Percentiles rank a stretch among this genome's conserved stretches.
phyloP scores from a whole-genome alignment of 148 eudicot species.

The Euryodendron excelsum region DNA sequence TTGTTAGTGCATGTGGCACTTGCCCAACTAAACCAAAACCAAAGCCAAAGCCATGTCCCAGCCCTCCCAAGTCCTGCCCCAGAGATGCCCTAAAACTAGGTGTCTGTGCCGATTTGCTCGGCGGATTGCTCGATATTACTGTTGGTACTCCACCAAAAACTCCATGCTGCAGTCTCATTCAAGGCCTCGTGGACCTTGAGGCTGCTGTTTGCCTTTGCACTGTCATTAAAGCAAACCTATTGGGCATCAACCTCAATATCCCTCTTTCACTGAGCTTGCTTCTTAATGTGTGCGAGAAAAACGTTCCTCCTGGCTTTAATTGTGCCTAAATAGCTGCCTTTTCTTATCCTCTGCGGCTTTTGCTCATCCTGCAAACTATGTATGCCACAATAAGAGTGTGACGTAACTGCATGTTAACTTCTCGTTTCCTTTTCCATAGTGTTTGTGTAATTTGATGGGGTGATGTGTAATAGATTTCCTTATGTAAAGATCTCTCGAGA shows the following conservation, averaged over 20 bases:
- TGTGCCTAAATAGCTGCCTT: neutral
- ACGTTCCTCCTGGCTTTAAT: neutral
- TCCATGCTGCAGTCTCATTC: neutral
- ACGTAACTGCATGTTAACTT: neutral
- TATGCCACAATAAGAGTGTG: neutral
- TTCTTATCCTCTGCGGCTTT: neutral
- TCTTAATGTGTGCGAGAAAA: slow-evolving; percentile 8
- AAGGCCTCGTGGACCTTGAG: neutral
- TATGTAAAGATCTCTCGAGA: neutral
- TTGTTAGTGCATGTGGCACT: slow-evolving; percentile 30
- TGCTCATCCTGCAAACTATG: too few relatives aligned
- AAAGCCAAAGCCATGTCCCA: slow-evolving; percentile 9
- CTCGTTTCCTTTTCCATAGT: neutral
- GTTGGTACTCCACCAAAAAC: slow-evolving; percentile 39
- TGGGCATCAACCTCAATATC: slow-evolving; percentile 20
- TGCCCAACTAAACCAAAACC: slow-evolving; percentile 27
- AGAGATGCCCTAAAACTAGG: slow-evolving; percentile 51
- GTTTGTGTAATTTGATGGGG: neutral
- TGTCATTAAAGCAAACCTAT: neutral
- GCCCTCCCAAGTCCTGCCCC: slow-evolving; percentile 49
- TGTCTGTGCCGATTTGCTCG: slow-evolving; percentile 50
- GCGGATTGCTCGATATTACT: slow-evolving; percentile 23
- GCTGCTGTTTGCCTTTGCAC: slow-evolving; percentile 1
- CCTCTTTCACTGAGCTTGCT: slow-evolving; percentile 23
- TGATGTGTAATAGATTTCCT: neutral